phyloP scores from a whole-genome alignment of 164 flowering plant genomes.

The Tetrastigma voinierianum region DNA sequence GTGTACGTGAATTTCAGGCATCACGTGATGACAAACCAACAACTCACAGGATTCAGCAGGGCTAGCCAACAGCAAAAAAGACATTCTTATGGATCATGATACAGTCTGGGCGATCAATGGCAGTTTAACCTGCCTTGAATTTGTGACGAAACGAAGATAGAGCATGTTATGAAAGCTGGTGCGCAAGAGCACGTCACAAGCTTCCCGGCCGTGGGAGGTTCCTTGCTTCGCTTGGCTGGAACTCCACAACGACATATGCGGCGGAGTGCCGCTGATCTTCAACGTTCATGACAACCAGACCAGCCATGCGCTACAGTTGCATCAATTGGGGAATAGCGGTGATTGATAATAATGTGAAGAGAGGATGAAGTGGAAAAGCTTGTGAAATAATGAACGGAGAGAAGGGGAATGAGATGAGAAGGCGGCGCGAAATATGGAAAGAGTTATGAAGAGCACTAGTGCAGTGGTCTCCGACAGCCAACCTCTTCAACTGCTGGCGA shows the following conservation, averaged over 20 bases:
- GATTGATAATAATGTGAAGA: background rate
- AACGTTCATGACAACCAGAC: conserved; percentile 3
- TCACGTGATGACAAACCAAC: conserved; percentile 2
- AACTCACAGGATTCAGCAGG: conserved; percentile 2
- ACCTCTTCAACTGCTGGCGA: conserved; percentile 1
- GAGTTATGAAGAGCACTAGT: background rate
- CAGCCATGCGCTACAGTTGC: background rate
- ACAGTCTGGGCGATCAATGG: conserved; percentile 8
- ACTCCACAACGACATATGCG: conserved; percentile 2
- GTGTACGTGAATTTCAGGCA: conserved; percentile 9
- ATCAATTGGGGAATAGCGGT: conserved; percentile 1
- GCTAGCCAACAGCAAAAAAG: conserved; percentile 1
- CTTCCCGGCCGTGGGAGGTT: conserved; percentile 8
- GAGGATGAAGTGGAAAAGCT: conserved; percentile 6
- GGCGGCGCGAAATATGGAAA: conserved; percentile 3
- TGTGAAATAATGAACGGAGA: conserved; percentile 4
- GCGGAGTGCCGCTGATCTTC: conserved; percentile 2
- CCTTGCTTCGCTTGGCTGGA: conserved; percentile 8
- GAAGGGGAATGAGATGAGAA: conserved; percentile 9
- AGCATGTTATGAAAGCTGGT: conserved; percentile 1
- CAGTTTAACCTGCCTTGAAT: background rate
- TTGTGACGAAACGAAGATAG: conserved; percentile 2
- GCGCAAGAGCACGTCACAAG: conserved; percentile 13
- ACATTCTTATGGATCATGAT: conserved; percentile 9
- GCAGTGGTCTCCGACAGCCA: background rate